Base-by-base conservation (phyloP, 805 yeast species). In the Starmerella bombi region DNA sequence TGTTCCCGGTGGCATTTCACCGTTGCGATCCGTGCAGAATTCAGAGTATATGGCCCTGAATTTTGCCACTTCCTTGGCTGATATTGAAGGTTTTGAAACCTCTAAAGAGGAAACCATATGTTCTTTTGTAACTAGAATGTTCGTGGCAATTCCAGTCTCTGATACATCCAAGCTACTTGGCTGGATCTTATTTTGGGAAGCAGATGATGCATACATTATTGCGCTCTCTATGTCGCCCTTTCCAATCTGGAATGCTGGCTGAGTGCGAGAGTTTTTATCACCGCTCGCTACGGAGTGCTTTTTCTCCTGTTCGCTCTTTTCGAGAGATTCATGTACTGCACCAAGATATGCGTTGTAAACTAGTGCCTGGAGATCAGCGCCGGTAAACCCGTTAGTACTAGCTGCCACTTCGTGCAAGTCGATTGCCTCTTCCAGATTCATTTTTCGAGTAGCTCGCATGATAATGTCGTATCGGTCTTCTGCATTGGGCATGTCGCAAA, bases 311-410 rank as follows among this genome's bases (percentile, higher is more conserved):
- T 15, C 34, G 4, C 14, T 37, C 5, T 20, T 27, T 3, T 71
- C 68, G 34, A 70, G 67, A 4, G 61, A 55, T 10, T 71, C 73
- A 49, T 85, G 69, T 48, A 71, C 75, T 12, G 94, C 93, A 50
- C 77, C 78, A 56, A 88, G 66, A 58, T 86, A 84, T 0, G 96
- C 94, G 59, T 84, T 91, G 59, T 85, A 88, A 31, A 85, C 77
- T 36, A 88, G 59, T 0, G 95, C 95, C 60, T 86, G 97, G 56
- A 88, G 63, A 61, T 88, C 98, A 0, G 98, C 98, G 14, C 95
- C 95, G 12, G 95, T 80, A 51, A 71, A 86, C 0, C 95, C 94
- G 0, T 69, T 74, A 0, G 94, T 75, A 3, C 56, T 48, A 9
- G 53, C 49, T 0, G 93, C 86, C 36, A 84, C 60, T 5, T 57